These are phyloP conservation scores for Tulasnella calospora DNA, from an alignment of 768 basidiomycete genomes.

Conservation along the genomic window DNA sequence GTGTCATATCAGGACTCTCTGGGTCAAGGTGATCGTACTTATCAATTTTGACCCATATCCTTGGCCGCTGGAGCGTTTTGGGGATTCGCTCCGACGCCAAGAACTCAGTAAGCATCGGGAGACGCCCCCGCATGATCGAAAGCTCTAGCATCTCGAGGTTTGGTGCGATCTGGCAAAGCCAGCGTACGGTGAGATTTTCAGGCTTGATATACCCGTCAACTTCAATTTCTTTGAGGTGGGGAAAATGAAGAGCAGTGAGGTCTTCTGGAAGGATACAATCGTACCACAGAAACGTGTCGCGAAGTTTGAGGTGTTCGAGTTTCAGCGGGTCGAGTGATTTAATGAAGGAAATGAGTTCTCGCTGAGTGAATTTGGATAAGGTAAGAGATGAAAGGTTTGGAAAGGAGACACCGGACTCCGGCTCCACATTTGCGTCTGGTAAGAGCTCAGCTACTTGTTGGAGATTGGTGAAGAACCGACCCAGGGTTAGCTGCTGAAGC, in stretches of 20 bases:
- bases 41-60: not conserved
- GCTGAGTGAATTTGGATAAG: not conserved
- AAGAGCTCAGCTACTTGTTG: not conserved
- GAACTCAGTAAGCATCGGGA: not conserved
- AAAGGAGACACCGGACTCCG: not conserved
- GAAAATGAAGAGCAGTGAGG: not conserved
- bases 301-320: not conserved
- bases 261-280: not conserved
- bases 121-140: not conserved
- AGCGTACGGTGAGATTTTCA: not conserved
- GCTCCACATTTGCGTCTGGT: not conserved
- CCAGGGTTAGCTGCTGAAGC: not conserved
- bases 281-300: not conserved
- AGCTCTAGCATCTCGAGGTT: not conserved
- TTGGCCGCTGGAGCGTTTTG: not conserved
- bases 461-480: not conserved
- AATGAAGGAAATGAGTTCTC: not conserved
- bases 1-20: not conserved
- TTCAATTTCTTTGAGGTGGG: not conserved
- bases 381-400: not conserved
- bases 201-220: not conserved
- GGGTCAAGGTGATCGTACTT: not conserved
- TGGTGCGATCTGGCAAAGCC: not conserved
- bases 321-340: not conserved
- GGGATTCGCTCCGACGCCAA: not conserved